These are phyloP conservation scores for Mucor piriformis DNA, from an alignment of 371 early-diverging fungal genomes.

Conservation along the genomic window DNA sequence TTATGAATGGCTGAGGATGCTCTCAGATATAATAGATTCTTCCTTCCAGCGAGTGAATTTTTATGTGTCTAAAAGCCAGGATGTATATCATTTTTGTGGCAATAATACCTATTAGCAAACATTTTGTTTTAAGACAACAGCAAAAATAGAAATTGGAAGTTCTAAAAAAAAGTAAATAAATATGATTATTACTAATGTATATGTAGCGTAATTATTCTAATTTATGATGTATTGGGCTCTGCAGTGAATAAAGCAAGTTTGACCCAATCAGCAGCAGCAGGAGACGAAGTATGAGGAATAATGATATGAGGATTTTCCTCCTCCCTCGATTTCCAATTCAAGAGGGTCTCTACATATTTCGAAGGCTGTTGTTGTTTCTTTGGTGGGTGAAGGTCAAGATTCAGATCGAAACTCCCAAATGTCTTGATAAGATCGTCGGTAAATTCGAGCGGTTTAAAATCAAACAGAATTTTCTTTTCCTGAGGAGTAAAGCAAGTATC, in stretches of 20 bases:
- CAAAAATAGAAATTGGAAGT: no score
- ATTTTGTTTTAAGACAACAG: no score
- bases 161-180: neutral
- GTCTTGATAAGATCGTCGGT: constrained; percentile 6
- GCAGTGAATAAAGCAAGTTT: no score
- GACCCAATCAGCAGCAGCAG: constrained; percentile 3
- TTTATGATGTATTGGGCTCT: neutral
- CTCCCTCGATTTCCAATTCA: constrained; percentile 15
- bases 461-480: constrained; percentile 13
- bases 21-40: no score
- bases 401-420: constrained; percentile 14
- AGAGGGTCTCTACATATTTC: constrained; percentile 13
- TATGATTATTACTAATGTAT: neutral
- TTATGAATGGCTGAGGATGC: no score
- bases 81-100: no score
- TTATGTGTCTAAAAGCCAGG: no score
- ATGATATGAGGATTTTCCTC: constrained; percentile 14
- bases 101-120: no score
- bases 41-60: no score
- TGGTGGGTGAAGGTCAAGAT: neutral
- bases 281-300: constrained; percentile 1
- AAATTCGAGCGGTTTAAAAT: constrained; percentile 10
- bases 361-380: neutral
- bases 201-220: neutral
- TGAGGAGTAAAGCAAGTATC: constrained; percentile 1